phyloP scores from a whole-genome alignment of 2,329 filamentous ascomycete genomes.

The Cadophora sp. region DNA sequence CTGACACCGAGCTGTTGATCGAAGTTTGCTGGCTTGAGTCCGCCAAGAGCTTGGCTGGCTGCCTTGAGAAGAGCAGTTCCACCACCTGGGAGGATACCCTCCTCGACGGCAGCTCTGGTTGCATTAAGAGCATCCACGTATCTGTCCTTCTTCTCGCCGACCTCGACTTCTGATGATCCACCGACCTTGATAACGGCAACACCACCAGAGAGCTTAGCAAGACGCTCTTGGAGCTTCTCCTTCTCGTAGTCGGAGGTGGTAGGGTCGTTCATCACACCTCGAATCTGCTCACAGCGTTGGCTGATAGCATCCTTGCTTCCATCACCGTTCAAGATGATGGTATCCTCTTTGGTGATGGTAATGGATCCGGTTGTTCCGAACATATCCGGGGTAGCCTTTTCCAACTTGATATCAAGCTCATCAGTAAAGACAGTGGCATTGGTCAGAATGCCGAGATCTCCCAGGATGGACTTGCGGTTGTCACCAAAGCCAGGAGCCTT shows the following conservation, averaged over 20 bases:
- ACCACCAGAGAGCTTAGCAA: conserved; percentile 98
- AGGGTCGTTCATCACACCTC: conserved; percentile 92
- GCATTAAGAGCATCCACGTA: conserved; percentile 98
- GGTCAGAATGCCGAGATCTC: conserved; percentile 93
- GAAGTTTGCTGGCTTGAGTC: conserved; percentile 91
- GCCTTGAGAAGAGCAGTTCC: conserved; percentile 98
- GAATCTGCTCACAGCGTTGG: conserved; percentile 99
- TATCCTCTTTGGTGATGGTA: conserved; percentile 99
- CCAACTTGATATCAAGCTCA: conserved; percentile 98
- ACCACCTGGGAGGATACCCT: conserved; percentile 98
- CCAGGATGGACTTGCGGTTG: conserved; percentile 99
- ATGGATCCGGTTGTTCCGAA: conserved; percentile 97
- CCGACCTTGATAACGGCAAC: conserved; percentile 99
- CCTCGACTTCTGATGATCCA: conserved; percentile 96
- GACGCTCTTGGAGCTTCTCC: conserved; percentile 99
- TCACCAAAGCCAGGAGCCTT: conserved; percentile 99
- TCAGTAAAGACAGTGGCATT: conserved; percentile 98
- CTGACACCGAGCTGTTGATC: conserved; percentile 98
- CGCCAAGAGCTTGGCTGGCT: conserved; percentile 82
- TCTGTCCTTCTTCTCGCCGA: conserved; percentile 99
- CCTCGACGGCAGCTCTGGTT: conserved; percentile 96
- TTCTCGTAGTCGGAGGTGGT: conserved; percentile 99
- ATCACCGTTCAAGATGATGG: conserved; percentile 96
- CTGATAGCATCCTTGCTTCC: conserved; percentile 92
- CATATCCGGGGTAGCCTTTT: conserved; percentile 96